Percentiles rank a stretch among this genome's conserved stretches.
phyloP scores from a whole-genome alignment of 2,329 filamentous ascomycete genomes.

The Nemania abortiva region DNA sequence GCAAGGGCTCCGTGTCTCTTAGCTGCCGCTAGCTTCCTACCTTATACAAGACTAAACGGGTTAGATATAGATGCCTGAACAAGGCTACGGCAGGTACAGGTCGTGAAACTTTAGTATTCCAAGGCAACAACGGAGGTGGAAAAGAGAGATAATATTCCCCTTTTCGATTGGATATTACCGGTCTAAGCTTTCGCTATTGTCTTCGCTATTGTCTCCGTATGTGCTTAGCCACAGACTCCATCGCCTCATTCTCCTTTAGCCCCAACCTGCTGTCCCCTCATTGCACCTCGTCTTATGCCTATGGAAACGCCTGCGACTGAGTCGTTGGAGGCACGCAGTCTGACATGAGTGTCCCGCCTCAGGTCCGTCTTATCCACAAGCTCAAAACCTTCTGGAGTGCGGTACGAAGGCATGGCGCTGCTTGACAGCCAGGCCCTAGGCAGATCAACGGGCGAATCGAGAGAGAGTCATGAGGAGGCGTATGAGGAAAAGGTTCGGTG shows the following conservation, averaged over 20 bases:
- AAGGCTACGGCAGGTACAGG: constrained; percentile 2
- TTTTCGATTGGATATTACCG: constrained; percentile 5
- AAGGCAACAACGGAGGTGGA: constrained; percentile 12
- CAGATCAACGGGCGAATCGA: not conserved
- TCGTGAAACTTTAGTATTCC: not conserved
- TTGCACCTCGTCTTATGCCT: not conserved
- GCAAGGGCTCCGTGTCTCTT: not conserved
- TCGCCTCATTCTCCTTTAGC: constrained; percentile 7
- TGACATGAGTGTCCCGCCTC: not conserved
- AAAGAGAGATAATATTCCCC: not conserved
- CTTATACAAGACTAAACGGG: not conserved
- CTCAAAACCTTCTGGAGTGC: not conserved
- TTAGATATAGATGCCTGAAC: constrained; percentile 16
- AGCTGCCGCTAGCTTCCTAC: not conserved
- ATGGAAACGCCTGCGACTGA: not conserved
- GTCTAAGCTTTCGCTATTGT: not conserved
- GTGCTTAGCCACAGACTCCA: not conserved
- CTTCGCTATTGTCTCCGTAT: not conserved
- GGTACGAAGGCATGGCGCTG: not conserved
- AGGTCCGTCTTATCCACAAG: not conserved
- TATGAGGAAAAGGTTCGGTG: not conserved
- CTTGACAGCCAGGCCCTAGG: not conserved
- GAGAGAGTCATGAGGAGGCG: not conserved
- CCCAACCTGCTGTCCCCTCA: not conserved
- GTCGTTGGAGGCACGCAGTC: not conserved